Conservation (phyloP, 1,284 basidiomycete genomes). For the Sanghuangporus weigelae region DNA sequence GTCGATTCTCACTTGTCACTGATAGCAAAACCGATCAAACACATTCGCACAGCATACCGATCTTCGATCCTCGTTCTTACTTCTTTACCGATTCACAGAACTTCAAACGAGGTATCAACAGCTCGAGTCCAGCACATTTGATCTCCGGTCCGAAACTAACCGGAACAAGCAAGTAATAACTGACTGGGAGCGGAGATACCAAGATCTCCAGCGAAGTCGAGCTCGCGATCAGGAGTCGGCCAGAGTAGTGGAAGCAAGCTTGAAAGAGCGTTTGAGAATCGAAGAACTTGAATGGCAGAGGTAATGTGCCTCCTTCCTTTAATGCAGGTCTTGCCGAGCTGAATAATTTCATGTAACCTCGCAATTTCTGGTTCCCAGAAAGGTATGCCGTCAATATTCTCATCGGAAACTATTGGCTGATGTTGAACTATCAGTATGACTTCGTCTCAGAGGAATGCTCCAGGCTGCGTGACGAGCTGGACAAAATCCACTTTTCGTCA, state of each 20-base stretch:
- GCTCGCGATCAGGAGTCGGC: conserved; percentile 9
- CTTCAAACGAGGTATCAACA: conserved; percentile 8
- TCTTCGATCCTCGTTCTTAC: conserved; percentile 13
- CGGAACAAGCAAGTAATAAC: conserved; percentile 6
- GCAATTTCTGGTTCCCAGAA: conserved; percentile 3
- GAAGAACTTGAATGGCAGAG: conserved; percentile 17
- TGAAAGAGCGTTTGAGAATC: conserved; percentile 12
- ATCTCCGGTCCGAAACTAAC: conserved; percentile 5
- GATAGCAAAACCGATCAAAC: not conserved
- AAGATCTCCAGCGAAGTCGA: conserved; percentile 14
- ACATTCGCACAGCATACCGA: conserved; percentile 1
- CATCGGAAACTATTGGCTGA: not conserved
- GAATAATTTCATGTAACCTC: not conserved
- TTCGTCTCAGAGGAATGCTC: conserved; percentile 12
- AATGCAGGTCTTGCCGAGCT: not conserved
- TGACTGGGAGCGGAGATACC: conserved; percentile 11
- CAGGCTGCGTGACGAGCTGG: conserved; percentile 9
- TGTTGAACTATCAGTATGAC: conserved; percentile 4
- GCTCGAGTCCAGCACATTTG: conserved; percentile 4
- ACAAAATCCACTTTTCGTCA: conserved; percentile 9
- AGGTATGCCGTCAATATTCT: not conserved
- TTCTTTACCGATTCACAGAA: conserved; percentile 14
- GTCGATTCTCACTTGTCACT: not conserved
- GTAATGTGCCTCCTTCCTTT: not conserved
- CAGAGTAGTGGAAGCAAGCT: conserved; percentile 6